Percentiles rank a stretch among this genome's conserved stretches.
Evolutionary conservation across 306 rosid genomes (phyloP).

Genomic region (Lathyrus tuberosus): DNA sequence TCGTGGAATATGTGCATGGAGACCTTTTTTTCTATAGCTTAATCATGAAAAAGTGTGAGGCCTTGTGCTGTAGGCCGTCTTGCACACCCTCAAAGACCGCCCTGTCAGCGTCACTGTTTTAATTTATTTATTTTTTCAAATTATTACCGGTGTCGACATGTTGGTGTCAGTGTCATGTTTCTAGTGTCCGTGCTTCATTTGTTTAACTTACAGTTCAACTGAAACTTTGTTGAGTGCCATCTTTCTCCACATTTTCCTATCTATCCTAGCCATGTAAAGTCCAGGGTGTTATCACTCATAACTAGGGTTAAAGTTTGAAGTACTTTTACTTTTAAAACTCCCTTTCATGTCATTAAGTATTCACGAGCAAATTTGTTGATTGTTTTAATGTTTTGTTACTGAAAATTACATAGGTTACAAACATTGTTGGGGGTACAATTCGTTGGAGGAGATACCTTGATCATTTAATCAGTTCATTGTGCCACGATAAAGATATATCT

Average conservation of each 20-base stretch:
- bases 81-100: no score
- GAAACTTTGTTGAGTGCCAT: neutral
- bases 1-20: no score
- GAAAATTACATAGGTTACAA: constrained; percentile 64
- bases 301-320: constrained; percentile 22
- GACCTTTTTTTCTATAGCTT: no score
- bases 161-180: no score
- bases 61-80: no score
- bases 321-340: constrained; percentile 22
- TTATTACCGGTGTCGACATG: no score
- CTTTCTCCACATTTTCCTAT: neutral
- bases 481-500: constrained; percentile 62
- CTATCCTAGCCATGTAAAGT: neutral
- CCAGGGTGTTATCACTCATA: neutral
- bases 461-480: constrained; percentile 73
- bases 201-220: neutral
- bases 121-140: no score
- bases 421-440: constrained; percentile 81
- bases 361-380: constrained; percentile 12
- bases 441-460: constrained; percentile 95
- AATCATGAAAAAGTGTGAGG: no score
- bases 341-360: constrained; percentile 19
- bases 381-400: constrained; percentile 6
- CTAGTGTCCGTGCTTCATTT: no score
- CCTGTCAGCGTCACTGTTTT: no score